Evolutionary conservation across 306 rosid species (phyloP).

Genomic region (Acacia acuminata): DNA sequence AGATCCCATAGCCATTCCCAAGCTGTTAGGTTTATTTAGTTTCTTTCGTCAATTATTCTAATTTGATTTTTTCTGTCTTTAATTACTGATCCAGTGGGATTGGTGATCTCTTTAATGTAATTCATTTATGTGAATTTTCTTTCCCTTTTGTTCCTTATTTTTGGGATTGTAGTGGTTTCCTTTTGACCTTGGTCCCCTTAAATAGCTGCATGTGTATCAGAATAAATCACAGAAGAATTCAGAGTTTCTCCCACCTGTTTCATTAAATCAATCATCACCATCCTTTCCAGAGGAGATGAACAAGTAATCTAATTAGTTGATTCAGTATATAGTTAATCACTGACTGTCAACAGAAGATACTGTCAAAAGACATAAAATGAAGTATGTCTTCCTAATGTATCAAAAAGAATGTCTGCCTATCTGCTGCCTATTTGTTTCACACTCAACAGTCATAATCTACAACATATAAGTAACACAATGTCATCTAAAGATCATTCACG

Average conservation of each 20-base stretch:
- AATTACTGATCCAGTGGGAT: neutral
- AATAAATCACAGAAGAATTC: neutral
- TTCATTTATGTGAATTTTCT: neutral
- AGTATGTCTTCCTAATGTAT: neutral
- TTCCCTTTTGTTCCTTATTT: neutral
- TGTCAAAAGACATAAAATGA: neutral
- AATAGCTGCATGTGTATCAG: neutral
- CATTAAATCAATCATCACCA: neutral
- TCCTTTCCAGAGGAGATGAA: conserved; percentile 3
- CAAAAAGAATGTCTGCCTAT: neutral
- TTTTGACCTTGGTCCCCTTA: neutral
- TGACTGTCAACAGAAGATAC: neutral
- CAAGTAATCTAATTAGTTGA: neutral
- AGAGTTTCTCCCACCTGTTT: neutral
- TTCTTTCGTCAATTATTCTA: neutral
- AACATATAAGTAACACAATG: conserved; percentile 1
- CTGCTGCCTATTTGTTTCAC: neutral
- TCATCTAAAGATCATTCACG: neutral
- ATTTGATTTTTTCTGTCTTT: neutral
- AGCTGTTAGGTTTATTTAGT: neutral
- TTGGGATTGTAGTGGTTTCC: neutral
- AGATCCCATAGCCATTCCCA: neutral
- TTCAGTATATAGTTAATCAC: conserved; percentile 8
- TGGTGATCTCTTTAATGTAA: neutral
- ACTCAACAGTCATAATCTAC: neutral